phyloP scores from a whole-genome alignment of 345 rosid species.

The Aurinia saxatilis region DNA sequence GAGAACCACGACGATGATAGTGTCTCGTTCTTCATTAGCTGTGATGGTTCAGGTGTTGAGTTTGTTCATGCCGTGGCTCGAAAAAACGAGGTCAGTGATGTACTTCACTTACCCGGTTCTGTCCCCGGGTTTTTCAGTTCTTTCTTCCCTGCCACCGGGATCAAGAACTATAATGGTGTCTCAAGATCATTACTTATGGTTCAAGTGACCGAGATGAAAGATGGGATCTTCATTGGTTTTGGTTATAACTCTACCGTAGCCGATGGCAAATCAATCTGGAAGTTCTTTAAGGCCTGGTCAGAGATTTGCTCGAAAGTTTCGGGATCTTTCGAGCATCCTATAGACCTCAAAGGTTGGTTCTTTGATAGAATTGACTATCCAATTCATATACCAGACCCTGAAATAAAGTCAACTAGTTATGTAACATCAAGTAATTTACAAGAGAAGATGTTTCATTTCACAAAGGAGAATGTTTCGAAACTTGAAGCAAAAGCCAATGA shows the following conservation, averaged over 20 bases:
- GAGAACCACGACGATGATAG: constrained; percentile 15
- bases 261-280: constrained; percentile 40
- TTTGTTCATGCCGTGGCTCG: constrained; percentile 35
- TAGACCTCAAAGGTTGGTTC: constrained; percentile 31
- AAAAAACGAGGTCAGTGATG: constrained; percentile 22
- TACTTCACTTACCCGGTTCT: constrained; percentile 13
- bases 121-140: constrained; percentile 27
- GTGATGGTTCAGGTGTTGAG: constrained; percentile 35
- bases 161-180: constrained; percentile 25
- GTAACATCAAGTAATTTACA: constrained; percentile 3
- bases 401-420: background rate
- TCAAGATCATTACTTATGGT: constrained; percentile 36
- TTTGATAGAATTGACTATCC: constrained; percentile 13
- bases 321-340: background rate
- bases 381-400: constrained; percentile 26
- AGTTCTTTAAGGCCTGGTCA: constrained; percentile 42
- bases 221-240: constrained; percentile 41
- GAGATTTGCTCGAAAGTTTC: constrained; percentile 22
- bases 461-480: constrained; percentile 12
- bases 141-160: constrained; percentile 36
- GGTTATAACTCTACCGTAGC: constrained; percentile 31
- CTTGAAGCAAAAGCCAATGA: constrained; percentile 37
- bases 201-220: constrained; percentile 39
- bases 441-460: constrained; percentile 31
- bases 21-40: constrained; percentile 31